Base-by-base conservation (phyloP, 2,329 filamentous ascomycete genomes). In the Scedosporium boydii region DNA sequence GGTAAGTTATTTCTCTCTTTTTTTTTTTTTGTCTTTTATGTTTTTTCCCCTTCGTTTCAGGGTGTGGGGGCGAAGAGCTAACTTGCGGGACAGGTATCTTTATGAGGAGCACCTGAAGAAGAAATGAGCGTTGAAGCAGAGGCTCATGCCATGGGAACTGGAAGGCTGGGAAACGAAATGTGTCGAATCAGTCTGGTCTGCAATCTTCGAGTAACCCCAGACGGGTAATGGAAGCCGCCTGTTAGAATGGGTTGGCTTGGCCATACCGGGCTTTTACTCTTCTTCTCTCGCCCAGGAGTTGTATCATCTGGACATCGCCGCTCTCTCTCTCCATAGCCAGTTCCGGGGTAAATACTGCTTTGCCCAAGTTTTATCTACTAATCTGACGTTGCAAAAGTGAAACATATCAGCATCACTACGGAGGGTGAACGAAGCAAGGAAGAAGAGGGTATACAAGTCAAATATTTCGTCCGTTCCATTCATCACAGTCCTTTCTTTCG, bases 1-100 rank as follows among this genome's bases (percentile, higher is more conserved):
- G 75, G 72, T 84, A 74, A 65, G 74, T 77, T 57, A 6, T 6
- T n/a, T 57, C 7, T 10, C 46, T n/a, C 14, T 51, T 4, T 51
- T n/a, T 51, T 48, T n/a, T 48, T 23, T 48, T 10, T 23, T 48
- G 2, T 48, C 12, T 48, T 16, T 48, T 23, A n/a, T 48, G 6
- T 48, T n/a, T 48, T 23, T 51, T 51, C 0, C 21, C 21, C 5
- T 21, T 44, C n/a, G n/a, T 29, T 41, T 5, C 16, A 12, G n/a
- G 21, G 34, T 6, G 27, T 46, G 42, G 7, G 23, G 29, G 12
- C 5, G 1, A 16, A 55, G 23, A 4, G n/a, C 44, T 48, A 48
- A 48, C 44, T 6, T 7, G 16, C 2, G 44, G 9, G 16, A 7
- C 14, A 48, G 44, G 44, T 48, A 18, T 21, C 44, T 48, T 21